Evolutionary conservation across 768 basidiomycete genomes (phyloP).

Genomic region (Mycena olivaceomarginata): DNA sequence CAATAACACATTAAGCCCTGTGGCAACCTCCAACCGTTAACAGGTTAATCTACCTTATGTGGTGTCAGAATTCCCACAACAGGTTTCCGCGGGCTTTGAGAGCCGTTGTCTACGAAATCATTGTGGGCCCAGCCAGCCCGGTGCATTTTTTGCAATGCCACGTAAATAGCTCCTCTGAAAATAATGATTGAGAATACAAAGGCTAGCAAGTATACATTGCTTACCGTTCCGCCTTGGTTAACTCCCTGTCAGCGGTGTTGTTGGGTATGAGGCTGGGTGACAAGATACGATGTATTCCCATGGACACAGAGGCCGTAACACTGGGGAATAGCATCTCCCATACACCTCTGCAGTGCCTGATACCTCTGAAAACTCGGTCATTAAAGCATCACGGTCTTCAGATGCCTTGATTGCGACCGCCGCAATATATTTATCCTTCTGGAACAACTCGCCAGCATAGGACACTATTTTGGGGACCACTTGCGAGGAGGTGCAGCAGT

Average conservation of each 20-base stretch:
- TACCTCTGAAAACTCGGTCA: constrained; percentile 18
- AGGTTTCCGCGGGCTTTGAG: constrained; percentile 12
- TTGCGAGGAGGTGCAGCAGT: background rate
- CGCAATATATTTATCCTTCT: background rate
- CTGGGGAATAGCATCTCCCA: constrained; percentile 8
- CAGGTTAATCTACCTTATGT: no score
- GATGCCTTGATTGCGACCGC: constrained; percentile 22
- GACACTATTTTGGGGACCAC: constrained; percentile 11
- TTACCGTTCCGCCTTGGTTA: constrained; percentile 22
- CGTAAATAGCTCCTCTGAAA: constrained; percentile 22
- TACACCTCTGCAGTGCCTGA: background rate
- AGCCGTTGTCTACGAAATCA: constrained; percentile 13
- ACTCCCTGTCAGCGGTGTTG: constrained; percentile 4
- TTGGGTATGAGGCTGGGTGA: constrained; percentile 10
- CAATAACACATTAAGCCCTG: no score
- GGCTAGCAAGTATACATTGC: background rate
- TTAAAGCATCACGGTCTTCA: background rate
- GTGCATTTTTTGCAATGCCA: constrained; percentile 5
- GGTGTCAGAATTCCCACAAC: no score
- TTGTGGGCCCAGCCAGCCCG: constrained; percentile 22
- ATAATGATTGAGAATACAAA: constrained; percentile 15
- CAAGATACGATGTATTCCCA: background rate
- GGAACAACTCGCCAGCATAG: constrained; percentile 15
- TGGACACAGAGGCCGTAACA: constrained; percentile 19
- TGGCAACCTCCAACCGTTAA: no score